Evolutionary conservation across 352 stramenopile genomes (phyloP).

Genomic region (Aphanomyces euteiches): DNA sequence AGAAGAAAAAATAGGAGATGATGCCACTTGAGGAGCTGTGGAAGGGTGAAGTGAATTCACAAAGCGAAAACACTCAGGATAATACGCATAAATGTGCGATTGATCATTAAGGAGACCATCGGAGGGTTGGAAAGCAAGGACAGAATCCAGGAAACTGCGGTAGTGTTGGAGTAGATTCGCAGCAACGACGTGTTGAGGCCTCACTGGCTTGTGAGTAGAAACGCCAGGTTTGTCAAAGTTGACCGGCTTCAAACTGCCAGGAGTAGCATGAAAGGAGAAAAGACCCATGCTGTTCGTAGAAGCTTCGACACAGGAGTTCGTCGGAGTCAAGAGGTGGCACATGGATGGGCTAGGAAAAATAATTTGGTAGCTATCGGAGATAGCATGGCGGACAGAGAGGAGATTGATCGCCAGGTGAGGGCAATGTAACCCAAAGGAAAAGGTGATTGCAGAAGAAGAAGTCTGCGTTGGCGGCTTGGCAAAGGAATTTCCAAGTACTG

Average conservation of each 20-base stretch:
- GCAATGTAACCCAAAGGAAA: not conserved
- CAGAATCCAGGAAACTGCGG: not conserved
- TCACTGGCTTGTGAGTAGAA: not conserved
- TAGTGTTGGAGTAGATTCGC: not conserved
- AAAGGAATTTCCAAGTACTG: not conserved
- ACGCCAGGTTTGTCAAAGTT: not conserved
- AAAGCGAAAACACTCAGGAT: not conserved
- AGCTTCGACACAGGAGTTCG: not conserved
- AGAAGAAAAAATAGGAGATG: not conserved
- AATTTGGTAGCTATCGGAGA: not conserved
- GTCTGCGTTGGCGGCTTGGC: not conserved
- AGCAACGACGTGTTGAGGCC: not conserved
- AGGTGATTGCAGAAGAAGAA: not conserved
- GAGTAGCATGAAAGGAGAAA: not conserved
- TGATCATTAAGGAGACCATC: not conserved
- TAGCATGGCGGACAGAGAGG: not conserved
- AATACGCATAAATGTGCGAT: conserved; percentile 4
- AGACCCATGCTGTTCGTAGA: not conserved
- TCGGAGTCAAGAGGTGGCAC: not conserved
- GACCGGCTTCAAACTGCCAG: not conserved
- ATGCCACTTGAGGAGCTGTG: not conserved
- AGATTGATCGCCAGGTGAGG: not conserved
- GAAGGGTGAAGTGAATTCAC: not conserved
- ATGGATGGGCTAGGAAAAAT: not conserved
- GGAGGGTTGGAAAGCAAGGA: not conserved